These are phyloP conservation scores for Termitomyces sp. DNA, from an alignment of 768 basidiomycete species.

Conservation along the genomic window DNA sequence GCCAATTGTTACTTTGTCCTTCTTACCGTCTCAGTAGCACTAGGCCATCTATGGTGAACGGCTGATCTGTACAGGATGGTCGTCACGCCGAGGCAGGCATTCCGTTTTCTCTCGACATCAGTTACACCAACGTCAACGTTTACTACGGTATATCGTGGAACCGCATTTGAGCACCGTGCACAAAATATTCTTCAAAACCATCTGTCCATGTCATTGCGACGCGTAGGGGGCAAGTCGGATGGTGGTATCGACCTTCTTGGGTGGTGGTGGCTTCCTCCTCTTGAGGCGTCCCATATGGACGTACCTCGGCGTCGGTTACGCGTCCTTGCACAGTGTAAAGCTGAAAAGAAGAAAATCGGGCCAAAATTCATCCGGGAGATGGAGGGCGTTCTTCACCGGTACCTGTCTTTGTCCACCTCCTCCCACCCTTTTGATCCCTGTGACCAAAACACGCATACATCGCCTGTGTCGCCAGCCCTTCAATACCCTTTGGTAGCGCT, in stretches of 20 bases:
- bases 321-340: conserved; percentile 88
- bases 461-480: neutral
- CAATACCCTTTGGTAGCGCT: conserved; percentile 57
- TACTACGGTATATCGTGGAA: conserved; percentile 67
- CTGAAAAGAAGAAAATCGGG: conserved; percentile 75
- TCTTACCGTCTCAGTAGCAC: too few species aligned
- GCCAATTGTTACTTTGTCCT: too few species aligned
- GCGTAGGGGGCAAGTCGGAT: conserved; percentile 85
- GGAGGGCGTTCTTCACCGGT: conserved; percentile 78
- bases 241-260: conserved; percentile 87
- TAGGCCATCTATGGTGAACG: conserved; percentile 15
- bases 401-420: conserved; percentile 23
- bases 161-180: conserved; percentile 71
- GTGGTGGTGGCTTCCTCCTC: conserved; percentile 86
- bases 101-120: conserved; percentile 7
- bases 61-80: too few species aligned
- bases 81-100: neutral
- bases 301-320: conserved; percentile 53
- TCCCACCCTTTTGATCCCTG: neutral
- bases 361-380: conserved; percentile 84
- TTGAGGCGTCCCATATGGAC: conserved; percentile 2
- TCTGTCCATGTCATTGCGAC: conserved; percentile 76
- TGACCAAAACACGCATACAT: neutral
- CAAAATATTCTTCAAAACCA: conserved; percentile 54
- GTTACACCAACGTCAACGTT: neutral